Percentiles rank a stretch among this genome's conserved stretches.
Evolutionary conservation across 768 basidiomycete species (phyloP).

Genomic region (Rhodotorula paludigena): DNA sequence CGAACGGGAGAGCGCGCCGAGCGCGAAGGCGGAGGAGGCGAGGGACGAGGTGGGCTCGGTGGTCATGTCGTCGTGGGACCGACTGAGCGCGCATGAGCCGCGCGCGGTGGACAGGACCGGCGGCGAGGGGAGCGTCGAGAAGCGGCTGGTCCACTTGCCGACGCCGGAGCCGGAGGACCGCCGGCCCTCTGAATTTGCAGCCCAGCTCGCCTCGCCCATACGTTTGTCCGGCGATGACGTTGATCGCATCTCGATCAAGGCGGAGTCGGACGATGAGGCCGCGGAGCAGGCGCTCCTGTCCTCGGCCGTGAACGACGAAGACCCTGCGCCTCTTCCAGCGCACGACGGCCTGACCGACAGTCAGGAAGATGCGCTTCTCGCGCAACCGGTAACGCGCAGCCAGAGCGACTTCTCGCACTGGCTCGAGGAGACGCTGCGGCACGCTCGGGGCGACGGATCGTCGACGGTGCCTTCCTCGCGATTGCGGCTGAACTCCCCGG

Average conservation of each 20-base stretch:
- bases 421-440: conserved; percentile 15
- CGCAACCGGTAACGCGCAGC: conserved; percentile 15
- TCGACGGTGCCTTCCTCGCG: conserved; percentile 11
- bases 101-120: not conserved
- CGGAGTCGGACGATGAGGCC: not conserved
- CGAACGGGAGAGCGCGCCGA: not conserved
- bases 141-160: not conserved
- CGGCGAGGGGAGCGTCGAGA: not conserved
- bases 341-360: conserved; percentile 17
- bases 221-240: not conserved
- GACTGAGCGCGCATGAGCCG: not conserved
- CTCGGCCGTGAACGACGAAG: not conserved
- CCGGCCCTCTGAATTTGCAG: no score
- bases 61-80: not conserved
- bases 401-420: conserved; percentile 26
- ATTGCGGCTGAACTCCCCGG: no score
- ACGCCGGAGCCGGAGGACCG: not conserved
- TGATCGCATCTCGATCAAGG: not conserved
- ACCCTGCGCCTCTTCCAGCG: not conserved
- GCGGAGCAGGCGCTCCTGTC: not conserved
- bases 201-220: not conserved
- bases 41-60: not conserved
- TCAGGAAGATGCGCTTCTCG: conserved; percentile 16
- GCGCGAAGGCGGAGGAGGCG: not conserved
- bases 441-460: conserved; percentile 1